Conservation (phyloP, 2,329 filamentous ascomycete genomes). For the Nigrospora osmanthi region DNA sequence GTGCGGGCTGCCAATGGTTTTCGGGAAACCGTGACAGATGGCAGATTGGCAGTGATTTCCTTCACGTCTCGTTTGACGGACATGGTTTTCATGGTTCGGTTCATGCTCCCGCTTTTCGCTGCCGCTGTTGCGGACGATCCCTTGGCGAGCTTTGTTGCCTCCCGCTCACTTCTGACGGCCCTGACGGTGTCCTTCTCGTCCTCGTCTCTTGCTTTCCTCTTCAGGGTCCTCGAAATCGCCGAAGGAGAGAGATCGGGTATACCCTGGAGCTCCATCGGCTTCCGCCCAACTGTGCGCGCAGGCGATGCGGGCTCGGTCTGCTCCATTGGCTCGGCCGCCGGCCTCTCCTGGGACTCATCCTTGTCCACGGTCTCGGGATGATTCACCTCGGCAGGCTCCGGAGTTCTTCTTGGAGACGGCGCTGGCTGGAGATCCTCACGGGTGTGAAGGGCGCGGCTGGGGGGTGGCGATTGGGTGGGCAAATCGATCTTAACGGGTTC, state of each 20-base stretch:
- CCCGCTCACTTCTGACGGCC: conserved; percentile 17
- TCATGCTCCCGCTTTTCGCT: conserved; percentile 20
- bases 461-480: conserved; percentile 19
- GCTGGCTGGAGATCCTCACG: conserved; percentile 1
- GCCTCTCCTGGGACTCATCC: not conserved
- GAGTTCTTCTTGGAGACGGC: conserved; percentile 2
- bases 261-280: not conserved
- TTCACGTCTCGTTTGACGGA: conserved; percentile 31
- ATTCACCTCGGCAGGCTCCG: not conserved
- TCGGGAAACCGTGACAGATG: conserved; percentile 24
- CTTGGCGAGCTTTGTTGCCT: conserved; percentile 13
- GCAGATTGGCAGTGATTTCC: conserved; percentile 16
- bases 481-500: conserved; percentile 47
- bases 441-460: not conserved
- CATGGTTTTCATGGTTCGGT: conserved; percentile 38
- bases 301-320: not conserved
- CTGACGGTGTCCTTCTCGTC: conserved; percentile 40
- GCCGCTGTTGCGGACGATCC: not conserved
- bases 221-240: conserved; percentile 38
- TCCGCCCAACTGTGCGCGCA: not conserved
- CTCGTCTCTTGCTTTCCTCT: conserved; percentile 48
- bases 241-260: conserved; percentile 7
- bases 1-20: conserved; percentile 49
- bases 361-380: not conserved
- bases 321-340: conserved; percentile 1